Conservation (phyloP, 306 rosid species). For the Argentina anserina region DNA sequence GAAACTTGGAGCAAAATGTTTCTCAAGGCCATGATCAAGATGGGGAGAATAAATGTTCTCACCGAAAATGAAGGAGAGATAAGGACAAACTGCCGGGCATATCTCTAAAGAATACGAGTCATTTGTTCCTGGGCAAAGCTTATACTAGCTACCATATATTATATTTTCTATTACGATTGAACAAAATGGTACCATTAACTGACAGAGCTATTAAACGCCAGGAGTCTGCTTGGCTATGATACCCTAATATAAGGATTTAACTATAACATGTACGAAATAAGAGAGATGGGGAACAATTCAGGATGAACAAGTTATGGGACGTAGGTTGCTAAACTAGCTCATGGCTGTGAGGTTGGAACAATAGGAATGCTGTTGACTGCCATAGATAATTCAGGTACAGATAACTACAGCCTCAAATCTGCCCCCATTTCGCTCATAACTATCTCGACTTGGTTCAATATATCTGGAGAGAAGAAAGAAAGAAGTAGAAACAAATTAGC, state of each 20-base stretch:
- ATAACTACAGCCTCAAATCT: slow-evolving; percentile 44
- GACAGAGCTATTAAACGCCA: background rate
- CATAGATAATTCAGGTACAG: slow-evolving; percentile 21
- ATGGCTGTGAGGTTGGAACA: slow-evolving; percentile 10
- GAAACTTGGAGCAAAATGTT: slow-evolving; percentile 27
- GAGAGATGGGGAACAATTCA: background rate
- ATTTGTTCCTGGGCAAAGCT: background rate
- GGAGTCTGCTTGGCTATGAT: background rate
- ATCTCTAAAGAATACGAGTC: slow-evolving; percentile 7
- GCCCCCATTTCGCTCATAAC: slow-evolving; percentile 64
- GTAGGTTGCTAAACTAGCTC: background rate
- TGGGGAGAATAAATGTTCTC: slow-evolving; percentile 33
- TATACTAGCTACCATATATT: background rate
- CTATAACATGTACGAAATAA: background rate
- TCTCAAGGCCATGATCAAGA: slow-evolving; percentile 23
- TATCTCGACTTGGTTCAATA: slow-evolving; percentile 80
- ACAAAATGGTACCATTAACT: background rate
- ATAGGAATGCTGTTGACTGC: slow-evolving; percentile 14
- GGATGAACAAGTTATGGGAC: slow-evolving; percentile 9
- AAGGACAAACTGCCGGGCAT: slow-evolving; percentile 51
- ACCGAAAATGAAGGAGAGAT: slow-evolving; percentile 47
- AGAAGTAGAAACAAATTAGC: background rate
- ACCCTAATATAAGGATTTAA: slow-evolving; percentile 4
- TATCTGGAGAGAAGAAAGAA: slow-evolving; percentile 43
- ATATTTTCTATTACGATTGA: background rate